These are phyloP conservation scores for Komagataella pastoris DNA, from an alignment of 805 yeast species.

Conservation along the genomic window DNA sequence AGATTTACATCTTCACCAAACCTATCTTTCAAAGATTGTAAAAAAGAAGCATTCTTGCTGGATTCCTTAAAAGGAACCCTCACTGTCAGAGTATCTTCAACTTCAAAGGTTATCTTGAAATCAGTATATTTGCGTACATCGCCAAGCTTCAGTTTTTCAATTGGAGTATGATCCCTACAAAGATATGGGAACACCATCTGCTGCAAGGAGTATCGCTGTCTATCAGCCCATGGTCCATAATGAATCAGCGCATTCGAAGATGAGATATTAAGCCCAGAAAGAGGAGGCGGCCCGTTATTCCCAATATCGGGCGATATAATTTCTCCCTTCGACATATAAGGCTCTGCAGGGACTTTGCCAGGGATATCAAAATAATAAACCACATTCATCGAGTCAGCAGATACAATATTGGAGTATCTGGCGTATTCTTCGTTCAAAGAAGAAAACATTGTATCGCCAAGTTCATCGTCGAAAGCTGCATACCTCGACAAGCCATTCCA, in stretches of 20 bases:
- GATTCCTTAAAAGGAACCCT: constrained; percentile 77
- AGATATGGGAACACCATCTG: constrained; percentile 53
- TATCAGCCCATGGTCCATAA: constrained; percentile 95
- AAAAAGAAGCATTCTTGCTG: constrained; percentile 53
- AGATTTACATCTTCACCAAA: constrained; percentile 12
- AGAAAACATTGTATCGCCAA: constrained; percentile 17
- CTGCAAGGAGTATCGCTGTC: constrained; percentile 60
- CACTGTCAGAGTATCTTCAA: constrained; percentile 52
- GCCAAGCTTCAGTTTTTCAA: constrained; percentile 28
- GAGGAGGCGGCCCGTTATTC: constrained; percentile 44
- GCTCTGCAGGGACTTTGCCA: constrained; percentile 28
- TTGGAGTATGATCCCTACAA: constrained; percentile 40
- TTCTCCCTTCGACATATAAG: constrained; percentile 12
- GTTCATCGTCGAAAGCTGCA: constrained; percentile 23
- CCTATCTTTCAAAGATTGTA: constrained; percentile 4
- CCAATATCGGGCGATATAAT: constrained; percentile 37
- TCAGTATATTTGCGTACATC: constrained; percentile 39
- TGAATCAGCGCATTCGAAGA: constrained; percentile 51
- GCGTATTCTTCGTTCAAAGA: constrained; percentile 63
- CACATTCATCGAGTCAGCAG: constrained; percentile 40
- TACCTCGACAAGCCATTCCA: constrained; percentile 81
- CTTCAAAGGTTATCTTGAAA: constrained; percentile 38
- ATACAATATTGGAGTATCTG: constrained; percentile 55
- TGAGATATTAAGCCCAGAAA: constrained; percentile 45
- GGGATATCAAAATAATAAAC: constrained; percentile 61